These are phyloP conservation scores for Arthrobotrys musiformis DNA, from an alignment of 2,329 filamentous ascomycete genomes.

Conservation along the genomic window DNA sequence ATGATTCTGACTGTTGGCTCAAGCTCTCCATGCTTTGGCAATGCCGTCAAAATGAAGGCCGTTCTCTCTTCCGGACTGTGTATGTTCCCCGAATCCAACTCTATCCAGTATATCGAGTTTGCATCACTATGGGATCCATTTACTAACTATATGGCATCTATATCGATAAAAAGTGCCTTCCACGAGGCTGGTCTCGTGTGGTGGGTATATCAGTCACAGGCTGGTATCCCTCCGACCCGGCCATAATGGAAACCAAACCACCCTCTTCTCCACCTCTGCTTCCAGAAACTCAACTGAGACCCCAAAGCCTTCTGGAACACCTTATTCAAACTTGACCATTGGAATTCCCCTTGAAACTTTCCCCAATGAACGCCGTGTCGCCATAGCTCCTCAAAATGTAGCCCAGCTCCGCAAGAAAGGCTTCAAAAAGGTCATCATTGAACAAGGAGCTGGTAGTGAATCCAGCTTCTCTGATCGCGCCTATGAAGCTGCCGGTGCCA, in stretches of 20 bases:
- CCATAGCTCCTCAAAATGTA: slow-evolving; percentile 85
- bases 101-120: background rate
- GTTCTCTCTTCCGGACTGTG: slow-evolving; percentile 40
- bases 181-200: slow-evolving; percentile 33
- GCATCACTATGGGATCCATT: background rate
- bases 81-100: slow-evolving; percentile 16
- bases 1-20: slow-evolving; percentile 50
- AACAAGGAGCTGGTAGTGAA: slow-evolving; percentile 79
- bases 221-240: slow-evolving; percentile 18
- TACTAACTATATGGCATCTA: slow-evolving; percentile 4
- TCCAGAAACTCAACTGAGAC: slow-evolving; percentile 26
- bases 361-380: slow-evolving; percentile 81
- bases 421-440: slow-evolving; percentile 79
- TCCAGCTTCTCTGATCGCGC: slow-evolving; percentile 82
- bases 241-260: slow-evolving; percentile 13
- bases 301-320: slow-evolving; percentile 60
- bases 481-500: slow-evolving; percentile 81
- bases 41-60: slow-evolving; percentile 48
- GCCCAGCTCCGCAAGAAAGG: slow-evolving; percentile 85
- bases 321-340: slow-evolving; percentile 78
- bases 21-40: slow-evolving; percentile 41
- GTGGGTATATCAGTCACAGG: slow-evolving; percentile 36
- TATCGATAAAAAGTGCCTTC: slow-evolving; percentile 35
- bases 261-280: slow-evolving; percentile 43
- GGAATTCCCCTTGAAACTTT: slow-evolving; percentile 84